Percentiles rank a stretch among this genome's conserved stretches.
Evolutionary conservation across 208 protist species (phyloP).

Genomic region (Tritrichomonas foetus): DNA sequence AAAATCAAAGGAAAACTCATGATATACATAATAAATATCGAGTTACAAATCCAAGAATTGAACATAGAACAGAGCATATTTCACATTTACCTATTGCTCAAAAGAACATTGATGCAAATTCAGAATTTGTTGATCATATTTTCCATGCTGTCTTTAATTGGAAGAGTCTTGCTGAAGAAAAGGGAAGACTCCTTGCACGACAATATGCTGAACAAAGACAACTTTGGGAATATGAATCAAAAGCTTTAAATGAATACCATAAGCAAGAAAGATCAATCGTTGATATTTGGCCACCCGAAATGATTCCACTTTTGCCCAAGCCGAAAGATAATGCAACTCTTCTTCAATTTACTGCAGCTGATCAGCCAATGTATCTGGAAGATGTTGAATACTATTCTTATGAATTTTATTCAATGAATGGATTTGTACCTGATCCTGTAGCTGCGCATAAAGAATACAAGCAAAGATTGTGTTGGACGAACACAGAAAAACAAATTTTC

Average conservation of each 20-base stretch:
- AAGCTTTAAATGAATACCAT: background rate
- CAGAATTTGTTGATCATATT: background rate
- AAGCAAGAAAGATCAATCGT: background rate
- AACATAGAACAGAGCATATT: background rate
- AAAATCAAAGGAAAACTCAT: too few species aligned
- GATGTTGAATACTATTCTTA: background rate
- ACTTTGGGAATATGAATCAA: background rate
- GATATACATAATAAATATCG: too few species aligned
- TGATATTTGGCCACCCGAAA: background rate
- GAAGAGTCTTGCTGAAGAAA: background rate
- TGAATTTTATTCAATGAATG: background rate
- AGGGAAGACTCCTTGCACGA: background rate
- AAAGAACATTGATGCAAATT: background rate
- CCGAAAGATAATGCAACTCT: background rate
- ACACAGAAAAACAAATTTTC: background rate
- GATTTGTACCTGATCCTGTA: background rate
- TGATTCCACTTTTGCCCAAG: background rate
- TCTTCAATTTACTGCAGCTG: background rate
- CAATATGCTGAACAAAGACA: background rate
- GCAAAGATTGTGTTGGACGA: background rate
- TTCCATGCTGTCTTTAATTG: background rate
- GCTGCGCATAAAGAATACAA: background rate
- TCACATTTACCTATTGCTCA: background rate
- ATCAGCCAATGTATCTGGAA: conserved; percentile 33
- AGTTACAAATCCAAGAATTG: too few species aligned